Evolutionary conservation across 2,329 filamentous ascomycete species (phyloP).

Genomic region (Microcyclosporella mali): DNA sequence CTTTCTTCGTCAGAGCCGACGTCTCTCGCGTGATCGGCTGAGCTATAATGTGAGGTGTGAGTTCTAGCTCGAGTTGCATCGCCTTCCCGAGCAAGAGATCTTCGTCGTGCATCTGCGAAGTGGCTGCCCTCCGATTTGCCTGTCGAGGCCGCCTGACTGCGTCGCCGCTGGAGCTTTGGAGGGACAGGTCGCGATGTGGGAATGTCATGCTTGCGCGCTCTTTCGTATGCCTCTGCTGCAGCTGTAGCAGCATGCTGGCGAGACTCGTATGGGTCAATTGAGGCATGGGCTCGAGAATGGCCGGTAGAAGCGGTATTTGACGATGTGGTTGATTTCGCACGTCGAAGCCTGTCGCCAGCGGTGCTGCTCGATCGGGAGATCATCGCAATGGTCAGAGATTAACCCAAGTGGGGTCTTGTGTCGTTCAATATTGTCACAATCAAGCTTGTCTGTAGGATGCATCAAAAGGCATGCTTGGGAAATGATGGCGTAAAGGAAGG

Average conservation of each 20-base stretch:
- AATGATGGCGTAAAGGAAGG: neutral
- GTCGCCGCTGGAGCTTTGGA: conserved; percentile 16
- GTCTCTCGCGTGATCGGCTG: conserved; percentile 3
- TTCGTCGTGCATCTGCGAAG: conserved; percentile 27
- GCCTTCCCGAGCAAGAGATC: conserved; percentile 8
- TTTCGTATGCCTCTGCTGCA: conserved; percentile 54
- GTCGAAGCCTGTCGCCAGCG: conserved; percentile 26
- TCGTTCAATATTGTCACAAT: neutral
- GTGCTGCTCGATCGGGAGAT: conserved; percentile 30
- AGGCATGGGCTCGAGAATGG: conserved; percentile 15
- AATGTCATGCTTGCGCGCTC: conserved; percentile 42
- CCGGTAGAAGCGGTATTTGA: conserved; percentile 34
- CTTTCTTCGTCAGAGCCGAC: conserved; percentile 10
- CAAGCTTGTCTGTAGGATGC: neutral
- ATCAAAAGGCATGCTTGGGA: neutral
- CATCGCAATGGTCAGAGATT: conserved; percentile 16
- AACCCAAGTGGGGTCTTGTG: too few relatives aligned
- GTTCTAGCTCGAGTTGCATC: conserved; percentile 2
- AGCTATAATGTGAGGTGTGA: conserved; percentile 1
- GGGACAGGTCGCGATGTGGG: conserved; percentile 6
- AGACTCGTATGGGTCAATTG: conserved; percentile 39
- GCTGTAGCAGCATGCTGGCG: conserved; percentile 58
- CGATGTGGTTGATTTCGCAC: conserved; percentile 30
- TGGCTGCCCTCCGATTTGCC: conserved; percentile 31
- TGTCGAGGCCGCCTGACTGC: conserved; percentile 20